Evolutionary conservation across 352 stramenopile genomes (phyloP).

Genomic region (Phytophthora pistaciae): DNA sequence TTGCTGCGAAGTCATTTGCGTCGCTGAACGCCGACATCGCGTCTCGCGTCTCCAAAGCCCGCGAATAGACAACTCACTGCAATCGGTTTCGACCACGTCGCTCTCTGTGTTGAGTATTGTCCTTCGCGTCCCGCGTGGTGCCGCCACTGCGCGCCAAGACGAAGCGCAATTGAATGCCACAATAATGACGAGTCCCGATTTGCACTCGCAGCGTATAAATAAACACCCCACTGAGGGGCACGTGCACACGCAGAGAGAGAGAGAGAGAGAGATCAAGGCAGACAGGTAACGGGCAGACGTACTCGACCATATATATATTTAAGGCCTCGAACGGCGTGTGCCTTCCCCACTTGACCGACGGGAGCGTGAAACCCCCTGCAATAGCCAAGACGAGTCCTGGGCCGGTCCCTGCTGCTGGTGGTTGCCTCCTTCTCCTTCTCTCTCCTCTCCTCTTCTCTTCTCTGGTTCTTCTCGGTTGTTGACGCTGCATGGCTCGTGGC

Average conservation of each 20-base stretch:
- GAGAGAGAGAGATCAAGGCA: neutral
- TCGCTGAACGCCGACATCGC: neutral
- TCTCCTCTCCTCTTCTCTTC: neutral
- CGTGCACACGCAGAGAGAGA: neutral
- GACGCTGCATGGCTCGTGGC: slow-evolving; percentile 26
- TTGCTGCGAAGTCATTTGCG: neutral
- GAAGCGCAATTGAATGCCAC: neutral
- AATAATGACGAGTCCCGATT: neutral
- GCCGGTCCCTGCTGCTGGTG: neutral
- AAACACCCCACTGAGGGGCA: slow-evolving; percentile 13
- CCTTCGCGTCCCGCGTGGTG: neutral
- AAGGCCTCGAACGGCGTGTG: neutral
- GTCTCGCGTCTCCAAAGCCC: neutral
- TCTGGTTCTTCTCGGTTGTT: neutral
- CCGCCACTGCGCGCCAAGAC: neutral
- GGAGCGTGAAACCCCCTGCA: slow-evolving; percentile 28
- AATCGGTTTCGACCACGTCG: neutral
- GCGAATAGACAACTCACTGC: neutral
- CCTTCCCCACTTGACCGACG: slow-evolving; percentile 6
- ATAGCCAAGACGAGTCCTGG: slow-evolving; percentile 15
- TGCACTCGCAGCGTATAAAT: slow-evolving; percentile 2
- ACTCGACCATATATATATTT: slow-evolving; percentile 21
- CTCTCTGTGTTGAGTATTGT: neutral
- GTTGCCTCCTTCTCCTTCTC: neutral
- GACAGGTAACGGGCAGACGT: slow-evolving; percentile 21